Base-by-base conservation (phyloP, 352 stramenopile genomes). In the Halophytophthora polymorphica region DNA sequence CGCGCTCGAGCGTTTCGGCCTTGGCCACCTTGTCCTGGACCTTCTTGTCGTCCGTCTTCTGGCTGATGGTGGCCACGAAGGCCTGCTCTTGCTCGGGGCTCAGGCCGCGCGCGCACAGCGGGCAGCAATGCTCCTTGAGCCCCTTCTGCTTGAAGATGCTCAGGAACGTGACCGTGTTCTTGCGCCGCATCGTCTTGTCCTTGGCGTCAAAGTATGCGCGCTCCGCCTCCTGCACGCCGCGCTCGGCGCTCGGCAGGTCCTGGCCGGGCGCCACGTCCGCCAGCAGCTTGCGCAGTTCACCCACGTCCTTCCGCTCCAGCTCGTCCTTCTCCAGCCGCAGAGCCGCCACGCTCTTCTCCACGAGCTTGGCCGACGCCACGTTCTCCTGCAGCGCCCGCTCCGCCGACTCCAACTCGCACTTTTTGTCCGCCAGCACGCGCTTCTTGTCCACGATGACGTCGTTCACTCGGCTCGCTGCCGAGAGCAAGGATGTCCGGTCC, bases 71-170 rank as follows among this genome's bases (percentile, higher is more conserved):
- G n/a, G 59, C 56, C 18, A 74, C 54, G 29, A 92, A 95, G 13
- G 71, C 56, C 18, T 77, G 53, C 18, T 82, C 72, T 61, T 95
- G 82, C 5, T 69, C 58, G 1, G 54, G 51, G n/a, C 38, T 73
- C 71, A 95, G 76, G 10, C 65, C 68, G 11, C 84, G 77, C 17
- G 73, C 61, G 46, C 85, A 95, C 2, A 95, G 50, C 2, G 85
- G 85, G 29, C 85, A 95, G 36, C 77, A 90, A 22, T 88, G 73
- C 0, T 95, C 85, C 22, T 80, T 86, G 7, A 89, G 61, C 6
- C 85, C 85, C 45, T 93, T 93, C 35, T 87, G 75, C 61, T 86
- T 90, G 61, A 88, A 93, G n/a, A 89, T 82, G 8, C 71, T 81
- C 21, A 95, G 60, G 25, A 95, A 95, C 50, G 75, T 78, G 42